Evolutionary conservation across 305 asterid genomes (phyloP), one percentile per base, ranked within the genome.

Genomic region (Coffea humblotiana): DNA sequence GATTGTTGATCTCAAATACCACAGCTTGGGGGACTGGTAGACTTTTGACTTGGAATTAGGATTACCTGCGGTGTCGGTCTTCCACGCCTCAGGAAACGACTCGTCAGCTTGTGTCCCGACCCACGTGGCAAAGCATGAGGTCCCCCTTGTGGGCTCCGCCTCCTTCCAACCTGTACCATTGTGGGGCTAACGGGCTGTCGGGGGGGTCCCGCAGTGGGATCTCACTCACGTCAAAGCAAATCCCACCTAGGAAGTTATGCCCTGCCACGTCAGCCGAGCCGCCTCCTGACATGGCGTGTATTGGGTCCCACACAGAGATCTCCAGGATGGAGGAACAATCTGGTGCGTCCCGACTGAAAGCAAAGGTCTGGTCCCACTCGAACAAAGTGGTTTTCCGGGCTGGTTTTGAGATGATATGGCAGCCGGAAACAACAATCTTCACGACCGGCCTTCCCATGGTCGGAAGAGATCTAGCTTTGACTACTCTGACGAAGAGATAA

Each of bases 71-170:
- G 92, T 88, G 47, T 92, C 98, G 6, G 92, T 85, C 86, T 94
- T 94, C 98, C 97, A 94, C 8, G 98, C 96, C n/a, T 94, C 97
- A 0, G 97, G 90, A 35, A 94, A 94, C 3, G 98, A 94, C 68
- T 94, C 98, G 76, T 94, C 98, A 12, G 97, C 96, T 67, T 92
- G 98, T 10, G 98, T 92, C 6, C 98, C 98, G 0, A 91, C 82
- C 98, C 98, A 94, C 29, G 98, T 85, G 85, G 98, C 97, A 9
- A 9, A 94, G 96, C 97, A 94, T 92, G 68, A 92, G 89, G 84
- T 94, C 97, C 13, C 97, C 97, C n/a, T 85, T 83, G 86, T 90
- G 89, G 78, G 96, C 98, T 71, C 95, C 97, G 9, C 97, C 97
- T 13, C 97, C 98, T 75, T 94, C 98, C 27, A 94, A 91, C 23